Evolutionary conservation across 2,329 filamentous ascomycete genomes (phyloP), one percentile per base, ranked within the genome.

Genomic region (Aspergillus amoenus): DNA sequence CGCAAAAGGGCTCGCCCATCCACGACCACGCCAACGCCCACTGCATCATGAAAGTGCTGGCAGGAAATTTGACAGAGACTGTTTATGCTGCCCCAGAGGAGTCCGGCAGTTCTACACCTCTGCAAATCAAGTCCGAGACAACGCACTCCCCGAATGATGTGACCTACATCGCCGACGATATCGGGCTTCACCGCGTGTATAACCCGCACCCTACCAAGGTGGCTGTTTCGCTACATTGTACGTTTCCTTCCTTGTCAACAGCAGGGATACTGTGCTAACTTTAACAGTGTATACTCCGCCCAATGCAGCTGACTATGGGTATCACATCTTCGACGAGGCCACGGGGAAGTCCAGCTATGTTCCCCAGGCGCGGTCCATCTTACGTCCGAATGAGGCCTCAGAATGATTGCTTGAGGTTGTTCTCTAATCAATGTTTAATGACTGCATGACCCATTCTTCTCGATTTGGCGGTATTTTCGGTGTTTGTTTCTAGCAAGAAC

Each of bases 11-110:
- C 22, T 72, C 69, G 0, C 70, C 69, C 0, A 65, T 73, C 44
- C 71, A 73, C 32, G 71, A 73, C 53, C 71, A 73, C 43, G 70
- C 70, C 54, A 69, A 72, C 40, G 71, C 71, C 13, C 71, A 73
- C 56, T 73, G 71, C 55, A 68, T 73, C 52, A 73, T 73, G 71
- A 73, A 73, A 47, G 61, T 73, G 5, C 54, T 73, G 11, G 66
- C 69, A 11, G 69, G 69, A 2, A 61, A 69, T 21, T 53, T 71
- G 5, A 62, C 63, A 15, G 69, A 72, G 45, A 68, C 68, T 1
- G 64, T 71, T 8, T 71, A 71, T 15, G 24, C 64, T 5, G 34
- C 69, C 1, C 41, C 37, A 17, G 54, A 46, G 3, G 37, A 7
- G 13, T 4, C 34, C 5, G 34, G 15, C 15, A n/a, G 15, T n/a